Evolutionary conservation across 1,284 basidiomycete species (phyloP).

Genomic region (Psilocybe mexicana): DNA sequence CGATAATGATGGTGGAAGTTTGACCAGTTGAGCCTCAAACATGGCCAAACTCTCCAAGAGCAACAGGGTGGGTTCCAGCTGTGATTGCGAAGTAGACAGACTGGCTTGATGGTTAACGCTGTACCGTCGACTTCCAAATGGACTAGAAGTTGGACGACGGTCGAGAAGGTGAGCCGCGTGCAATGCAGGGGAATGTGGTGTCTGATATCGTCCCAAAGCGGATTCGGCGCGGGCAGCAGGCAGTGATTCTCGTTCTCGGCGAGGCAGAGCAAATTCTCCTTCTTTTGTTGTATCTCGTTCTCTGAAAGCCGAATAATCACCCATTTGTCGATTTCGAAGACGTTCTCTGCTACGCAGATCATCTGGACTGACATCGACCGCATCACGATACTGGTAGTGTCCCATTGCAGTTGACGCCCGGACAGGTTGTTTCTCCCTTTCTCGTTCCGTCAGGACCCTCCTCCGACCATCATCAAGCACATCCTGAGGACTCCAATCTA

Average conservation of each 20-base stretch:
- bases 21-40: conserved; percentile 66
- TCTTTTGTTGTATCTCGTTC: conserved; percentile 5
- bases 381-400: conserved; percentile 32
- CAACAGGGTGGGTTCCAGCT: conserved; percentile 62
- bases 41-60: conserved; percentile 68
- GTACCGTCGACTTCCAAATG: conserved; percentile 24
- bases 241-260: conserved; percentile 21
- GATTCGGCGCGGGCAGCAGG: conserved; percentile 24
- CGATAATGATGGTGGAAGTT: conserved; percentile 27
- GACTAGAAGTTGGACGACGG: conserved; percentile 22
- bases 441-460: conserved; percentile 20
- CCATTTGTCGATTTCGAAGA: conserved; percentile 24
- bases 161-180: conserved; percentile 22
- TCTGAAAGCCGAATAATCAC: conserved; percentile 26
- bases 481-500: conserved; percentile 30
- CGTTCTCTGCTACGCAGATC: conserved; percentile 18
- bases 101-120: conserved; percentile 11
- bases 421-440: conserved; percentile 22
- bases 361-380: conserved; percentile 23
- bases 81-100: conserved; percentile 21
- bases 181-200: conserved; percentile 12
- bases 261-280: background rate
- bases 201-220: conserved; percentile 25
- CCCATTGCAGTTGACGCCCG: conserved; percentile 58
- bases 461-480: conserved; percentile 25